Base-by-base conservation (phyloP, 192 early-diverging fungal species). In the Umbelopsis ramanniana region DNA sequence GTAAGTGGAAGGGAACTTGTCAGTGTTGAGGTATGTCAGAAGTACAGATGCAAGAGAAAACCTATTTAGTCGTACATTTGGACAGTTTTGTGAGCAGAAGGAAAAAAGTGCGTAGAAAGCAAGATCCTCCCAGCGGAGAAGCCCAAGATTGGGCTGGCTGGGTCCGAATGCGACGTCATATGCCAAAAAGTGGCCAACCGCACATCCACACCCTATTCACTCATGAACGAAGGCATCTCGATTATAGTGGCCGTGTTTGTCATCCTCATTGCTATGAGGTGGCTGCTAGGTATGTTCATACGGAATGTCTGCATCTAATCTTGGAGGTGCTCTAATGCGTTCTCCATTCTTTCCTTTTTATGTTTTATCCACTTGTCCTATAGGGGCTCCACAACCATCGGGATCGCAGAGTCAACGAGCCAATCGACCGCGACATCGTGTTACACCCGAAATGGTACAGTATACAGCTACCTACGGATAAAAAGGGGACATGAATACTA, bases 161-260 rank as follows among this genome's bases (percentile, higher is more conserved):
- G 48, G 48, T 50, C 19, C 48, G 3, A 63, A 63, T 63, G 57
- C 57, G 33, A 63, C 57, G 57, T 63, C 57, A 63, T 63, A 35
- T 50, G 48, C 48, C 48, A 50, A 50, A 50, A 63, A 63, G 57
- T 21, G 48, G 15, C 11, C 5, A 21, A 17, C n/a, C 9, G 48
- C 57, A n/a, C 53, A 54, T 54, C 50, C 52, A 46, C 5, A 17
- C 48, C 10, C 46, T 19, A 43, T 19, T 72, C 55, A 33, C 9
- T 43, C 60, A 89, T 89, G 85, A 89, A 85, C 69, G 87, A 88
- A 70, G 82, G 85, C 48, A 80, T 88, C 67, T 85, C 83, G 47
- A 84, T 88, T 69, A 76, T 85, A 19, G 78, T 88, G 46, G 87
- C 83, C 38, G 76, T 88, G n/a, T 80, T 88, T 72, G 76, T 88